Base-by-base conservation (phyloP, 495 filamentous ascomycete genomes). In the Penicillium manginii region DNA sequence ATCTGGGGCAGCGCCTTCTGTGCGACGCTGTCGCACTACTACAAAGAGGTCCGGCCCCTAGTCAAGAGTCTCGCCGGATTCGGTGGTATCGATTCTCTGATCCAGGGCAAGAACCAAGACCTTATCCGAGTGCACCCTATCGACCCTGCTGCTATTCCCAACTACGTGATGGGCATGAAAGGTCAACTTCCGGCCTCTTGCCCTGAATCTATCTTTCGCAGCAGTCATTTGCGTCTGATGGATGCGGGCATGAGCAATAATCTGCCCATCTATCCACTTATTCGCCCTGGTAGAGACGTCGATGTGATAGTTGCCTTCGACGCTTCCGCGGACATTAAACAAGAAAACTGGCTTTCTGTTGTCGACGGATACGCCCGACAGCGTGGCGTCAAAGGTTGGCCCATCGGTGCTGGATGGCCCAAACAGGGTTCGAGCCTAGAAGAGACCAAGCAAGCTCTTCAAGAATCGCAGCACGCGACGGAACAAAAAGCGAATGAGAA, bases 221-320 rank as follows among this genome's bases (percentile, higher is more conserved):
- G 77, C 18, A 76, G 86, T 33, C 86, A 91, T 62, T 79, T 98
- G 22, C 88, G 94, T 62, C 84, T 97, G 4, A 97, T 96, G 89
- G 94, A 98, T 74, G 91, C 94, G 6, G 94, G 94, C 12, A 98
- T 98, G 93, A 92, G 88, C 51, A 98, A 98, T 69, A 98, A 98
- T 63, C 81, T 98, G 3, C 93, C 94, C 4, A 90, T 96, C 26
- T 98, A 98, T 71, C 94, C 94, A 0, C 82, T 98, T 6, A 86
- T 98, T 22, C 84, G 94, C 18, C 91, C 89, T 0, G 93, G 91
- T 3, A 81, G 94, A 26, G 85, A 94, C 61, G 86, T 98, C 17
- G 94, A 98, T 64, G 82, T 98, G 40, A 78, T 98, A n/a, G 83
- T 98, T 21, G 89, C 90, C 17, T 96, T 96, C 63, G 91, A 96